Conservation (phyloP, 441 rosid genomes). For the Brassica balearica region DNA sequence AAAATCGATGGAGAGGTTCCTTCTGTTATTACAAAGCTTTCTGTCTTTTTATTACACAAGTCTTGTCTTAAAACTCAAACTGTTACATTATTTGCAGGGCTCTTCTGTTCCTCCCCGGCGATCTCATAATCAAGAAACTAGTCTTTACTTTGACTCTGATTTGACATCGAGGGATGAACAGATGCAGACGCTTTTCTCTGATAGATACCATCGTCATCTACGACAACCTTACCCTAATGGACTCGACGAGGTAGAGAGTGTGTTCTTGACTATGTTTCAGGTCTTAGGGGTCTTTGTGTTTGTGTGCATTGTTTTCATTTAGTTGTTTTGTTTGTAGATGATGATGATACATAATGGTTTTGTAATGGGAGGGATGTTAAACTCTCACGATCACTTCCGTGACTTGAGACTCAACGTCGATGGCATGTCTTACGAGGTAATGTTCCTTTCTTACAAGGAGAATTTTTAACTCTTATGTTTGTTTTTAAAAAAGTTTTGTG, state of each 20-base stretch:
- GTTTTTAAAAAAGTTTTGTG: constrained; percentile 15
- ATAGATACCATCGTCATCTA: constrained; percentile 68
- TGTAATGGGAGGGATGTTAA: constrained; percentile 72
- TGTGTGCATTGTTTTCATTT: not conserved
- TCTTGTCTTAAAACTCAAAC: constrained; percentile 2
- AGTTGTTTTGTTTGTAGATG: constrained; percentile 53
- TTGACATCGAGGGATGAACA: constrained; percentile 47
- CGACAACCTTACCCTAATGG: constrained; percentile 85
- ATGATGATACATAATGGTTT: constrained; percentile 72
- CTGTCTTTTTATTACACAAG: not conserved
- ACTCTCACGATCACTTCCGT: constrained; percentile 59
- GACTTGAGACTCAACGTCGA: constrained; percentile 88
- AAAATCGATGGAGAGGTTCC: constrained; percentile 60
- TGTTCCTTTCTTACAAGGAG: not conserved
- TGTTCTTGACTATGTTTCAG: not conserved
- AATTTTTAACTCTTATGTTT: not conserved
- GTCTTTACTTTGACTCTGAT: constrained; percentile 54
- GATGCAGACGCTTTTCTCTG: constrained; percentile 52
- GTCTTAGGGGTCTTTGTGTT: not conserved
- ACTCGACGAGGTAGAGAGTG: constrained; percentile 67
- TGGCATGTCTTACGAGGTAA: constrained; percentile 90
- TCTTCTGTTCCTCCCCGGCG: constrained; percentile 59
- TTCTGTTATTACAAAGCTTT: not conserved
- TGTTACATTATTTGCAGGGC: constrained; percentile 54
- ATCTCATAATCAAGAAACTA: constrained; percentile 56